Evolutionary conservation across 75 land plant species (phyloP).

Genomic region (Selaginella tamariscina): DNA sequence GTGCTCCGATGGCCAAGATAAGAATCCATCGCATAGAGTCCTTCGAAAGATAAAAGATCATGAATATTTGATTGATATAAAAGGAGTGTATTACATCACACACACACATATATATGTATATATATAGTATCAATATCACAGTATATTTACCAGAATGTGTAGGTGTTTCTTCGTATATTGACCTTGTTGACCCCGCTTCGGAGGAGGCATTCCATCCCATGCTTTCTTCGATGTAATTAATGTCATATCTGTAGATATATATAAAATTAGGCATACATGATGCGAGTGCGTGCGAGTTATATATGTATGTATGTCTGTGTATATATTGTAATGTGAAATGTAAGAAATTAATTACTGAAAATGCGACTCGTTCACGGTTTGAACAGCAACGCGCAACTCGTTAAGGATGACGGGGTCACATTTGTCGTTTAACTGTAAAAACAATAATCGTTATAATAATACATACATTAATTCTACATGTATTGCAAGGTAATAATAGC

Average conservation of each 20-base stretch:
- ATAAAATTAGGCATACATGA: background rate
- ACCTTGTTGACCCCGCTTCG: background rate
- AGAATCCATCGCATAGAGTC: slow-evolving; percentile 23
- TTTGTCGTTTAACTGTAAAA: slow-evolving; percentile 20
- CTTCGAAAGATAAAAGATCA: slow-evolving; percentile 2
- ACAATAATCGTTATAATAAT: background rate
- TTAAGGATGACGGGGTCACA: slow-evolving; percentile 18
- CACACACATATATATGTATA: no score
- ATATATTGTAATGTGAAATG: background rate
- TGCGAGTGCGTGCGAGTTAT: background rate
- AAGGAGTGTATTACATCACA: no score
- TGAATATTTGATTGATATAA: background rate
- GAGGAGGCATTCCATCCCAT: slow-evolving; percentile 19
- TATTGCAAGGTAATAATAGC: no score
- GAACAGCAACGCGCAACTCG: slow-evolving; percentile 19
- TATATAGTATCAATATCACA: no score
- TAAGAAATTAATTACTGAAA: slow-evolving; percentile 18
- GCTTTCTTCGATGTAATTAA: slow-evolving; percentile 25
- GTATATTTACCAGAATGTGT: background rate
- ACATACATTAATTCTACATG: background rate
- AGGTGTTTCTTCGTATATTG: background rate
- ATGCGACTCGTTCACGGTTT: slow-evolving; percentile 17
- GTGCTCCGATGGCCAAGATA: slow-evolving; percentile 18
- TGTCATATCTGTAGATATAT: slow-evolving; percentile 23
- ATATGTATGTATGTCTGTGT: background rate